Evolutionary conservation across 176 grass and related monocot genomes (phyloP), one percentile per base, ranked within the genome.

Genomic region (Alloteropsis semialata): DNA sequence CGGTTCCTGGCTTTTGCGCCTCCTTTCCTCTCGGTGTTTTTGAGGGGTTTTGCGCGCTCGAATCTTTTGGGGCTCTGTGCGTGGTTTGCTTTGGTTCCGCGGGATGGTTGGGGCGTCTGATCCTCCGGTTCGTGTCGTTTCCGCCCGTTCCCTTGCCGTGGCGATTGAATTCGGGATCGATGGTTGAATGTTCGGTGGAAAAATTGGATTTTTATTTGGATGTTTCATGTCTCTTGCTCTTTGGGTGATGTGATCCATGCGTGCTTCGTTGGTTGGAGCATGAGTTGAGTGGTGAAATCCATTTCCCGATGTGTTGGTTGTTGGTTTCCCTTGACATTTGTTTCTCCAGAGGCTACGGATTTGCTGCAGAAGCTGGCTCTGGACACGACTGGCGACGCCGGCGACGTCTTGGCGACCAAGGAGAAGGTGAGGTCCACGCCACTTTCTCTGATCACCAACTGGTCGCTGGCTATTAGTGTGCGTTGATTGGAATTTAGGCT

Each of bases 361-460:
- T 86, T 92, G 66, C 81, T 92, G 43, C 84, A 92, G 43, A 89
- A 92, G 45, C 69, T 89, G 42, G 75, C 91, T 10, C 55, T 89
- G 81, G 84, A 92, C 32, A 17, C 90, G 32, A 83, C 65, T 27
- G 64, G 14, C 24, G 85, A 81, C 65, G 54, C 71, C 63, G 34
- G 63, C 8, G 75, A 92, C 30, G 55, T 81, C 69, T 19, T 77
- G 68, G 70, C 61, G 39, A 46, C 60, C 30, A 84, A 38, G 50
- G 83, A 92, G 50, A 89, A 92, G 90, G 91, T 83, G 73, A 73
- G 21, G 8, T 17, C 75, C 38, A 11, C 19, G 36, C 63, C 8
- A 48, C 21, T 67, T 38, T 83, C 30, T 65, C 27, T 18, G 17
- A 42, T 59, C 11, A 43, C 3, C 69, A 10, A 75, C n/a, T 80